Evolutionary conservation across 2,329 filamentous ascomycete species (phyloP).

Genomic region (Leptographium galeiforme): DNA sequence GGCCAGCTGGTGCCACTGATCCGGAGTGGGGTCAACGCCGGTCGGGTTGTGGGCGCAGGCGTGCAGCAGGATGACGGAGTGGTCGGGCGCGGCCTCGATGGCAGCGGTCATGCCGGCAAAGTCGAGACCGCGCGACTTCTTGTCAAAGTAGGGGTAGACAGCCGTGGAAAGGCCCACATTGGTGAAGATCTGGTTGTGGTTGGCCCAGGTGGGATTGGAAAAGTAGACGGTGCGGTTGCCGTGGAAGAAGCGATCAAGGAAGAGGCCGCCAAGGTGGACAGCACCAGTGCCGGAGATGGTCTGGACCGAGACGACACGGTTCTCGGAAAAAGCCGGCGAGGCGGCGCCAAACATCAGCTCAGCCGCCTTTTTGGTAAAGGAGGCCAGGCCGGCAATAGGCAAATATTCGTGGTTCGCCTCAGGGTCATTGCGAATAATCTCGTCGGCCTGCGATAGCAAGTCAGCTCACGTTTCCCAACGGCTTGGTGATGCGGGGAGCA

Average conservation of each 20-base stretch:
- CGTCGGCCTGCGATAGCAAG: slow-evolving; percentile 56
- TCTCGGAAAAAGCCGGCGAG: slow-evolving; percentile 71
- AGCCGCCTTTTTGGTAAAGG: slow-evolving; percentile 80
- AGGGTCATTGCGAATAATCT: slow-evolving; percentile 76
- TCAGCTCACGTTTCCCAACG: background rate
- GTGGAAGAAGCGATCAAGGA: slow-evolving; percentile 84
- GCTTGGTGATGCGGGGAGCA: background rate
- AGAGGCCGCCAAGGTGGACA: slow-evolving; percentile 82
- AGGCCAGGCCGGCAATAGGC: slow-evolving; percentile 76
- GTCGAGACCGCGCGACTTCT: slow-evolving; percentile 79
- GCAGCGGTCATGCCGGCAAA: slow-evolving; percentile 74
- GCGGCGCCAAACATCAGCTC: slow-evolving; percentile 74
- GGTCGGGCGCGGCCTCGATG: slow-evolving; percentile 57
- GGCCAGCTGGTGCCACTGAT: slow-evolving; percentile 90
- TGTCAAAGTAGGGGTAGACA: slow-evolving; percentile 88
- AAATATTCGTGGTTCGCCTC: slow-evolving; percentile 96
- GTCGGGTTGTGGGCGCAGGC: slow-evolving; percentile 97
- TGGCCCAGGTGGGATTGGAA: slow-evolving; percentile 93
- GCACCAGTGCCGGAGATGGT: slow-evolving; percentile 96
- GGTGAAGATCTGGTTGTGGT: slow-evolving; percentile 96
- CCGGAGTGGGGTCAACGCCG: slow-evolving; percentile 83
- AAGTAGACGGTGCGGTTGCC: slow-evolving; percentile 69
- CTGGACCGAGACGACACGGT: slow-evolving; percentile 70
- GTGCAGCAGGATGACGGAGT: slow-evolving; percentile 81
- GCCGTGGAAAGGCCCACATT: slow-evolving; percentile 71